Conservation (phyloP, 73 alveolate species). For the Paramecium octaurelia region DNA sequence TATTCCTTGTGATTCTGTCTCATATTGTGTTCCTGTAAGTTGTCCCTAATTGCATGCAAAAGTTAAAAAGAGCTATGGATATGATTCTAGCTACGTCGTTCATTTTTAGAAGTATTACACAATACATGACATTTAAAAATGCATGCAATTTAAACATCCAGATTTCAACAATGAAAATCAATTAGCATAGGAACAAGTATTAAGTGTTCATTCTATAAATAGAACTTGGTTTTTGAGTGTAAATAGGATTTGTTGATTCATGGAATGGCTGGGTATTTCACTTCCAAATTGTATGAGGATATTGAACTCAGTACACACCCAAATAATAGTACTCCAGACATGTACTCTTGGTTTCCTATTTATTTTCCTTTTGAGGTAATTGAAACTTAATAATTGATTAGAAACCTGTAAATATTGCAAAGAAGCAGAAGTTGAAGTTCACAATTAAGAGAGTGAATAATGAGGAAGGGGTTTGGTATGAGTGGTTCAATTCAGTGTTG, state of each 20-base stretch:
- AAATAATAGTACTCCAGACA: conserved; percentile 71
- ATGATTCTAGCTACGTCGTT: conserved; percentile 66
- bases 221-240: conserved; percentile 40
- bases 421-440: conserved; percentile 62
- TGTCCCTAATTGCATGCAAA: conserved; percentile 55
- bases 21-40: conserved; percentile 78
- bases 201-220: background rate
- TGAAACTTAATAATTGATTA: background rate
- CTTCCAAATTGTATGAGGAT: conserved; percentile 69
- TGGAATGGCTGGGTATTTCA: conserved; percentile 88
- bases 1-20: conserved; percentile 74
- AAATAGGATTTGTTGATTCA: conserved; percentile 65
- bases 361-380: conserved; percentile 78
- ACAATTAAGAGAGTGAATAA: conserved; percentile 70
- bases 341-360: conserved; percentile 92
- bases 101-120: conserved; percentile 61
- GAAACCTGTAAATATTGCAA: conserved; percentile 68
- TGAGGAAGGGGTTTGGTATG: conserved; percentile 86
- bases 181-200: conserved; percentile 11
- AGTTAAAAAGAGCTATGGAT: conserved; percentile 51
- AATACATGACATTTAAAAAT: conserved; percentile 60
- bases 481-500: conserved; percentile 71
- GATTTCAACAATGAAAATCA: background rate
- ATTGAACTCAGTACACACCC: conserved; percentile 74
- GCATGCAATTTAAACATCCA: conserved; percentile 74